Percentiles rank a stretch among this genome's conserved stretches.
phyloP scores from a whole-genome alignment of 345 rosid genomes.

The Rhizophora mangle region DNA sequence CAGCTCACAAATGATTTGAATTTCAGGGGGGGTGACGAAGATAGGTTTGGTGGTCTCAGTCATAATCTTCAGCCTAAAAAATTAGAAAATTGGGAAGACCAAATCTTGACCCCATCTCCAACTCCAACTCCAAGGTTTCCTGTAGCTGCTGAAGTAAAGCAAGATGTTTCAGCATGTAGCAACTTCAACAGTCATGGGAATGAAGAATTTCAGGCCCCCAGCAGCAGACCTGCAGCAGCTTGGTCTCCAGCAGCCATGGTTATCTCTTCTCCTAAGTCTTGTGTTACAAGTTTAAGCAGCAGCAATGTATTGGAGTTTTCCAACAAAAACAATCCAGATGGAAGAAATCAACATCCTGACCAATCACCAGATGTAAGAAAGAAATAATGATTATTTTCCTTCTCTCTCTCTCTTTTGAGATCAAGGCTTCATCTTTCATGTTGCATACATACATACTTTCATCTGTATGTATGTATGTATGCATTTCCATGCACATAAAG shows the following conservation, averaged over 20 bases:
- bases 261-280: conserved; percentile 45
- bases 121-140: conserved; percentile 4
- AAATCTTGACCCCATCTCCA: conserved; percentile 30
- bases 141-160: conserved; percentile 34
- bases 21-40: conserved; percentile 44
- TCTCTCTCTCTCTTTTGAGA: too few species aligned
- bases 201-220: conserved; percentile 27
- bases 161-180: conserved; percentile 36
- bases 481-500: too few species aligned
- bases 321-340: conserved; percentile 37
- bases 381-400: not conserved
- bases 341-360: not conserved
- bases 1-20: conserved; percentile 2
- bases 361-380: not conserved
- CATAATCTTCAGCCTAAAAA: conserved; percentile 30
- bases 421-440: too few species aligned
- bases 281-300: conserved; percentile 36
- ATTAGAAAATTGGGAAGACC: conserved; percentile 42
- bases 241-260: conserved; percentile 22
- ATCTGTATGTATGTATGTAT: too few species aligned
- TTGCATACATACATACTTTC: too few species aligned
- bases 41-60: conserved; percentile 18
- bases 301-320: conserved; percentile 43
- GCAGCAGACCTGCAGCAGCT: conserved; percentile 4
- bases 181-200: conserved; percentile 31